phyloP scores from a whole-genome alignment of 2,329 filamentous ascomycete species.

The Cytospora schulzeri region DNA sequence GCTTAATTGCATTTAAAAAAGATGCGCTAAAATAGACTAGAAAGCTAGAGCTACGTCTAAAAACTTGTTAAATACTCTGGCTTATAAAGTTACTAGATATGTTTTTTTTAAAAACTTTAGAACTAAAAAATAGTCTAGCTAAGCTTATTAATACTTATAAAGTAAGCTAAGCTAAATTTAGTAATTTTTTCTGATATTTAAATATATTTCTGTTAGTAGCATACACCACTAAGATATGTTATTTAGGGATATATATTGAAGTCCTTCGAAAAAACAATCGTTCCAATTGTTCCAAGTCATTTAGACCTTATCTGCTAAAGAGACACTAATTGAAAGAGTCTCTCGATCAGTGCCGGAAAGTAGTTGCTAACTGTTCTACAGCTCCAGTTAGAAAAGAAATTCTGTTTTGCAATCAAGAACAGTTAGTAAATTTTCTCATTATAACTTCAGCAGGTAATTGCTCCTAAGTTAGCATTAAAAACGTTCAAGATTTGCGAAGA shows the following conservation, averaged over 20 bases:
- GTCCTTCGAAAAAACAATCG: not conserved
- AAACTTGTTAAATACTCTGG: not conserved
- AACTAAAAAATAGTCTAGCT: not conserved
- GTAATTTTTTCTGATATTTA: not conserved
- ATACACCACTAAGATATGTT: not conserved
- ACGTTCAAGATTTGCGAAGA: not conserved
- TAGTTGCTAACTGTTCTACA: not conserved
- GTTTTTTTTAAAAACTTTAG: not conserved
- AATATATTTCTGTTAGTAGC: not conserved
- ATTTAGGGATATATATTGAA: not conserved
- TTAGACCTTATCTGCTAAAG: not conserved
- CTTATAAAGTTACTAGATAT: not conserved
- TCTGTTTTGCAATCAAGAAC: not conserved
- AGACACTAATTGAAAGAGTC: not conserved
- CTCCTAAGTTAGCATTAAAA: not conserved
- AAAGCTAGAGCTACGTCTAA: not conserved
- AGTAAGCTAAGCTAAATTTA: not conserved
- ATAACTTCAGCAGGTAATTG: not conserved
- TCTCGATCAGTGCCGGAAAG: not conserved
- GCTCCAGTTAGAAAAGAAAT: not conserved
- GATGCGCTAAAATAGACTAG: not conserved
- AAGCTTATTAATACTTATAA: not conserved
- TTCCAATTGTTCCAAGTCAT: not conserved
- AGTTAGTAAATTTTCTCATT: fast-evolving
- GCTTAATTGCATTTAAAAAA: not conserved